A percentile compares a stretch with the other conserved stretches of the same genome.
These are phyloP conservation scores for Colletotrichum nymphaeae DNA, from an alignment of 2,329 filamentous ascomycete genomes.

Conservation along the genomic window DNA sequence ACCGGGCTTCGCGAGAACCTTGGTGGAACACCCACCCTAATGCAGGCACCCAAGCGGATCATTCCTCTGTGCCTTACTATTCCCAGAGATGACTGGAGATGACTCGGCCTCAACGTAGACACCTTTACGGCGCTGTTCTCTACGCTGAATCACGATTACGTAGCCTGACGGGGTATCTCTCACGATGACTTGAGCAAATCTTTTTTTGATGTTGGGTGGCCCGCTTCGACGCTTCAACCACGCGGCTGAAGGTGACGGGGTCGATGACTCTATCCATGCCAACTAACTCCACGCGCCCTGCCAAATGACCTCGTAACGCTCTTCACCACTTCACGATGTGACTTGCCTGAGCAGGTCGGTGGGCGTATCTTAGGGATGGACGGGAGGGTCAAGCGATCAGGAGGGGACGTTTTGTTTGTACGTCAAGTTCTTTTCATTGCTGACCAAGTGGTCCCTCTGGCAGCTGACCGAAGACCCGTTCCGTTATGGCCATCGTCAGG, in stretches of 20 bases:
- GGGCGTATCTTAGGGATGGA: constrained; percentile 6
- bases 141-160: background rate
- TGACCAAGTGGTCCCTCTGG: constrained; percentile 54
- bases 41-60: constrained; percentile 7
- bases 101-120: background rate
- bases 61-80: background rate
- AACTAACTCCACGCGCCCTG: constrained; percentile 1
- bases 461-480: constrained; percentile 49
- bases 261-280: constrained; percentile 6
- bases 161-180: background rate
- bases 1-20: background rate
- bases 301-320: constrained; percentile 4
- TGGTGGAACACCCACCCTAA: background rate
- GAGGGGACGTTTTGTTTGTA: constrained; percentile 36
- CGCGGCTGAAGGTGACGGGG: background rate
- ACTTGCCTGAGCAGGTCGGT: constrained; percentile 5
- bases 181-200: constrained; percentile 3
- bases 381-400: constrained; percentile 15
- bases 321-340: constrained; percentile 17
- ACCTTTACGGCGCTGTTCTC: background rate
- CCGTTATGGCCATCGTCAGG: constrained; percentile 49
- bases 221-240: background rate
- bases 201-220: constrained; percentile 1
- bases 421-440: constrained; percentile 51
- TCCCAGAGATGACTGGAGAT: background rate